phyloP scores from a whole-genome alignment of 2,329 filamentous ascomycete genomes.

The Sporothrix protearum region DNA sequence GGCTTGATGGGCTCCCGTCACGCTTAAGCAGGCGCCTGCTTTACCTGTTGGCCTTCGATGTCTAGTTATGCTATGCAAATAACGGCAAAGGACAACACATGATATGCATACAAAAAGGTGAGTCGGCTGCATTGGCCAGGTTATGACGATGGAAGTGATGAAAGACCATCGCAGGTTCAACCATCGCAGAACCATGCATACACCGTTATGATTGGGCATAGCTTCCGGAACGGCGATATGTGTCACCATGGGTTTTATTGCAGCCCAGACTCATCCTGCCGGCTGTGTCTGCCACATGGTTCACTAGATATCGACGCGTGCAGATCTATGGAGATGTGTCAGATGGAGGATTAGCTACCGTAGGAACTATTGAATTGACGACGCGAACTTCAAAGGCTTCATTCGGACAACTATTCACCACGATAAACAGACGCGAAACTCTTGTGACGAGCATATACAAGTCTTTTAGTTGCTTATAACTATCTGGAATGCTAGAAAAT shows the following conservation, averaged over 20 bases:
- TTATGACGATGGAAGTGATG: background rate
- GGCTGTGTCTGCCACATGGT: background rate
- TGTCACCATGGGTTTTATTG: background rate
- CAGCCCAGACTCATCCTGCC: background rate
- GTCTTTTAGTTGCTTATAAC: background rate
- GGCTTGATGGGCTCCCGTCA: constrained; percentile 27
- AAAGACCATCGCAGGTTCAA: background rate
- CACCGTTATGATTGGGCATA: background rate
- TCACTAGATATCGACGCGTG: background rate
- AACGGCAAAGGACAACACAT: background rate
- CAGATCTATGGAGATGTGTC: background rate
- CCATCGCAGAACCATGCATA: no score
- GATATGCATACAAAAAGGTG: background rate
- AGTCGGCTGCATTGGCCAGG: background rate
- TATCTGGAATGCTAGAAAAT: background rate
- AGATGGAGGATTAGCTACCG: background rate
- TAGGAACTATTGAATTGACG: background rate
- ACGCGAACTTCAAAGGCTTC: background rate
- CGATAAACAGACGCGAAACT: background rate
- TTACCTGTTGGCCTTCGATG: no score
- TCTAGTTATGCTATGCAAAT: background rate
- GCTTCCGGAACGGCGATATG: background rate
- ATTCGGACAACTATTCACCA: background rate
- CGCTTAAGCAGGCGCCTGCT: background rate
- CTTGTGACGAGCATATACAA: background rate